Base-by-base conservation (phyloP, 371 early-diverging fungal species). In the Mucor irregularis region DNA sequence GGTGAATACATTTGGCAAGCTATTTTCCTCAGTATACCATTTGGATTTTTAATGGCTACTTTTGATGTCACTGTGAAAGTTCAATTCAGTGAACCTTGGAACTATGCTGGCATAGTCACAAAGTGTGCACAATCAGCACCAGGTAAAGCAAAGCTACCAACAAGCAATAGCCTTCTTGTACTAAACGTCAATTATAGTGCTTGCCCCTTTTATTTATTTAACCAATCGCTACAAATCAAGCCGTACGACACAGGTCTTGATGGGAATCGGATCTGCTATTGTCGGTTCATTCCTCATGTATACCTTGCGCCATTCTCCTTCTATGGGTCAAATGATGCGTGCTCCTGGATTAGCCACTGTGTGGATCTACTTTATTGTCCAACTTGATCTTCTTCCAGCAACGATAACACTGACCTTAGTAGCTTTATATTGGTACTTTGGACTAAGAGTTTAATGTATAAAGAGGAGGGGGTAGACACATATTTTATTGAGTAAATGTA, bases 261-360 rank as follows among this genome's bases (percentile, higher is more conserved):
- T 84, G 85, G 61, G 75, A 10, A 19, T 70, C 7, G 62, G 71
- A 9, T 71, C 81, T 14, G 48, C 61, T 0, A 6, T 76, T 1
- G 68, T 72, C 10, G 85, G 85, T 16, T 69, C 81, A 16, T 78
- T 81, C 58, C 64, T 84, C 17, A 46, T 84, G 56, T 82, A 77
- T 40, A 84, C 82, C 1, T 59, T 82, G 52, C 70, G 58, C 45
- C 69, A 77, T 26, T 75, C 85, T 4, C 82, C 85, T n/a, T 82
- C 85, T 1, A 48, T 82, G 45, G 85, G 85, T 1, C 81, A 81
- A 60, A 84, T 84, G 85, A 58, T 76, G 53, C 77, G 85, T 24
- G 79, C 85, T 16, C 85, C 85, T 6, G 85, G 85, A 3, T 58
- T 84, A 24, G 81, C 82, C 22, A 84, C 85, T 3, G 68, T 82